Conservation (phyloP, 1,284 basidiomycete genomes). For the Exsudoporus floridanus region DNA sequence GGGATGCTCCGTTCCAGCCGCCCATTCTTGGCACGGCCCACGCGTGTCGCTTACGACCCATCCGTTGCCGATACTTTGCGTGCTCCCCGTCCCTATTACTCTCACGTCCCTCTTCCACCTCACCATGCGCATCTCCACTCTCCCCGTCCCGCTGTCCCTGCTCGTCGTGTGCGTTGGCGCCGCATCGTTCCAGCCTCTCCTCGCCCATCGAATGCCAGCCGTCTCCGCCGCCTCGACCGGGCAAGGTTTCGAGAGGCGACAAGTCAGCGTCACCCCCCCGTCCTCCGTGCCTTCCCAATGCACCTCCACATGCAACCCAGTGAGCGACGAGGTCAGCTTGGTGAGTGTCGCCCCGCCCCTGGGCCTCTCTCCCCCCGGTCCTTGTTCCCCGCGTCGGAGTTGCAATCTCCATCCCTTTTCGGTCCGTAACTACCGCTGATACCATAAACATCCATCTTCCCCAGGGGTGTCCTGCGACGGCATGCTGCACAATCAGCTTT, state of each 20-base stretch:
- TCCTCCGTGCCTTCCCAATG: conserved; percentile 37
- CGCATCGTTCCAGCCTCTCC: conserved; percentile 1
- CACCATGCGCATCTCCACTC: conserved; percentile 15
- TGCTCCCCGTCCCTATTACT: background rate
- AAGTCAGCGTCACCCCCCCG: conserved; percentile 12
- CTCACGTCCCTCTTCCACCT: conserved; percentile 2
- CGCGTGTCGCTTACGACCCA: conserved; percentile 8
- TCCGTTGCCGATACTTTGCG: background rate
- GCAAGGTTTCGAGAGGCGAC: conserved; percentile 9
- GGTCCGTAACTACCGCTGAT: background rate
- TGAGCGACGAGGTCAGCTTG: conserved; percentile 26
- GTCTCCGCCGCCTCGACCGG: background rate
- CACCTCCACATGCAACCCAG: conserved; percentile 35
- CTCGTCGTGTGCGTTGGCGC: conserved; percentile 5
- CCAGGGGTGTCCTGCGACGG: conserved; percentile 28
- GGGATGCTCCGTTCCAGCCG: background rate
- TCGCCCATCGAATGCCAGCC: background rate
- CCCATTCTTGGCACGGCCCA: background rate
- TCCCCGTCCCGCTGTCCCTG: conserved; percentile 1
- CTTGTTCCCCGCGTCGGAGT: conserved; percentile 25
- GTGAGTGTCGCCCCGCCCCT: conserved; percentile 22
- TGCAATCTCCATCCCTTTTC: background rate
- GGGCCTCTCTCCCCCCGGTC: conserved; percentile 16
- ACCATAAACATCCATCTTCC: background rate
- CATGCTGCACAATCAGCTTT: conserved; percentile 39